Evolutionary conservation across 352 stramenopile species (phyloP).

Genomic region (Globisporangium spinosum): DNA sequence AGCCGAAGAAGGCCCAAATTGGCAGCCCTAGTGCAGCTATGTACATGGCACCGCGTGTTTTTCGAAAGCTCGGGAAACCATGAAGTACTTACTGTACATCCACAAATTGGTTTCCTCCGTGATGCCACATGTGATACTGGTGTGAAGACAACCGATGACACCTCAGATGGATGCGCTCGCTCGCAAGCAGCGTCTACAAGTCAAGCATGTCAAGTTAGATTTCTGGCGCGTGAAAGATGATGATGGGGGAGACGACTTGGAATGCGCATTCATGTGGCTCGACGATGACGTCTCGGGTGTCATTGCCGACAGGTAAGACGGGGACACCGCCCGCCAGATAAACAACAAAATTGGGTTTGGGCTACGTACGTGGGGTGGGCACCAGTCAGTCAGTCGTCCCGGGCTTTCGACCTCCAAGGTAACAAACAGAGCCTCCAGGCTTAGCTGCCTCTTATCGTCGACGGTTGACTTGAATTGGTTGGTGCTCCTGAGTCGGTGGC

Average conservation of each 20-base stretch:
- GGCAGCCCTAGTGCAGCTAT: neutral
- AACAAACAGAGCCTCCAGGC: neutral
- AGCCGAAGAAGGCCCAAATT: neutral
- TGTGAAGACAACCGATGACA: neutral
- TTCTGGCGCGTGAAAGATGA: neutral
- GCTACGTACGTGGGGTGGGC: neutral
- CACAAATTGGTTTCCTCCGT: neutral
- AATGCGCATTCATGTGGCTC: neutral
- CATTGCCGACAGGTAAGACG: neutral
- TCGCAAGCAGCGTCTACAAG: neutral
- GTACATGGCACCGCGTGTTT: neutral
- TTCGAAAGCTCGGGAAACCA: neutral
- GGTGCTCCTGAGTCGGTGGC: neutral
- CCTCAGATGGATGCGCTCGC: neutral
- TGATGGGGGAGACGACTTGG: too few relatives aligned
- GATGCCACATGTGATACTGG: neutral
- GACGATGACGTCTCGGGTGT: neutral
- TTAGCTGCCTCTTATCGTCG: neutral
- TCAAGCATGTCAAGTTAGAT: neutral
- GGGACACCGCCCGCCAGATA: neutral
- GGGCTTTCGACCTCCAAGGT: neutral
- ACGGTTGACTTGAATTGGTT: neutral
- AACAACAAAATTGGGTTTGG: neutral
- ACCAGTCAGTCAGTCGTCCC: neutral
- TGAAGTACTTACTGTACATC: neutral